Evolutionary conservation across 305 asterid species (phyloP).

Genomic region (Petunia hybrid): DNA sequence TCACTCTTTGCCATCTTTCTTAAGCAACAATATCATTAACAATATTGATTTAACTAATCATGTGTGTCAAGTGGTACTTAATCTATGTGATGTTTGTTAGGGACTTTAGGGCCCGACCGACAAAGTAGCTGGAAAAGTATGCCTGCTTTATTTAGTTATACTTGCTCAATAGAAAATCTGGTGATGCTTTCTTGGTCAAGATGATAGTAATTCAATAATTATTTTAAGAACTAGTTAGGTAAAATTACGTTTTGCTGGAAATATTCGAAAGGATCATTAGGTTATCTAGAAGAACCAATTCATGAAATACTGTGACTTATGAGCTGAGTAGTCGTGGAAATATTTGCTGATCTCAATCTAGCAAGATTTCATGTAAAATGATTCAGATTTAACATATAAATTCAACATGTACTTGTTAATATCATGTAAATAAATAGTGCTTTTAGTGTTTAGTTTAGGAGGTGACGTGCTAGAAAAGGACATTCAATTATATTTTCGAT

Average conservation of each 20-base stretch:
- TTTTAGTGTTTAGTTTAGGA: neutral
- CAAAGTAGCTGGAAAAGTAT: conserved; percentile 11
- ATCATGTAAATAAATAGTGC: neutral
- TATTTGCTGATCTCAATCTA: neutral
- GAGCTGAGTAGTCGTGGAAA: conserved; percentile 26
- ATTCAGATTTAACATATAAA: conserved; percentile 8
- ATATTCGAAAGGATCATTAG: neutral
- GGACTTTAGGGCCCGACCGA: neutral
- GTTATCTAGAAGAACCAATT: conserved; percentile 18
- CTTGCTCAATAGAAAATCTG: conserved; percentile 1
- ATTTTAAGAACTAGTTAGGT: neutral
- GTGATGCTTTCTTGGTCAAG: conserved; percentile 22
- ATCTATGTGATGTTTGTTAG: conserved; percentile 4
- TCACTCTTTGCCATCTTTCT: neutral
- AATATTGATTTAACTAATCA: conserved; percentile 41
- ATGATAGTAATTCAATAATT: neutral
- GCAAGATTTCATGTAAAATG: neutral
- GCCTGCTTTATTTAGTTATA: neutral
- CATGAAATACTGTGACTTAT: neutral
- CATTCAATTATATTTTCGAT: neutral
- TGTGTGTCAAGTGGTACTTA: neutral
- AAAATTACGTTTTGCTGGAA: neutral
- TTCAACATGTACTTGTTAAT: neutral
- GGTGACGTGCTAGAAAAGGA: neutral
- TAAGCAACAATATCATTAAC: conserved; percentile 32